Evolutionary conservation across 306 rosid species (phyloP), one percentile per base, ranked within the genome.

Genomic region (Prunus mira): DNA sequence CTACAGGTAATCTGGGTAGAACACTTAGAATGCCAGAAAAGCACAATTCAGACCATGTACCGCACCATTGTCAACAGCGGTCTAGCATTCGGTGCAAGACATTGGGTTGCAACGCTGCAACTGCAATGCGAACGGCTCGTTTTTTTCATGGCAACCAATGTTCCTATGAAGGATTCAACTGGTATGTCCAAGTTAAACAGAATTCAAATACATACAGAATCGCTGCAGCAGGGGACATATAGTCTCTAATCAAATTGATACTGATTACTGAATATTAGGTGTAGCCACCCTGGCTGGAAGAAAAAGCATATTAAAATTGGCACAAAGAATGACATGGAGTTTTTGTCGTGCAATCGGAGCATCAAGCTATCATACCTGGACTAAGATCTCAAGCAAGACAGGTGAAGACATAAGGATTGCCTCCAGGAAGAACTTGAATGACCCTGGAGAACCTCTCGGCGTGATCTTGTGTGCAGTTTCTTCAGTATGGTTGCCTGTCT

Each of bases 251-350:
- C 4, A 27, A 15, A 17, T 49, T 52, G 32, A 18, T 51, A 34
- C 56, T 68, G 57, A 43, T 54, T 78, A 30, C 65, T 38, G 62
- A 69, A 49, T 65, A 63, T 41, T 77, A 92, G 99, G 97, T 46
- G 99, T 96, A 46, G 91, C 91, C 11, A 92, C 98, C 24, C 83
- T 96, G 60, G 99, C 97, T 5, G 99, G 99, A 76, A 91, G 99
- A 78, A 96, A 96, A 81, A 96, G 99, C 89, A 88, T 88, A 34
- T 63, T 96, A 83, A 92, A 92, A 86, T 71, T 92, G 84, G 99
- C 98, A 41, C 93, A 96, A 67, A 92, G 99, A 75, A 96, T 96
- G 99, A 92, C 91, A 18, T 78, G 76, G 73, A 81, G 83, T 70
- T 96, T 96, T 78, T 89, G 93, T 69, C 96, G 89, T 15, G 97